Evolutionary conservation across 805 yeast species (phyloP).

Genomic region (Suhomyces prunicola): DNA sequence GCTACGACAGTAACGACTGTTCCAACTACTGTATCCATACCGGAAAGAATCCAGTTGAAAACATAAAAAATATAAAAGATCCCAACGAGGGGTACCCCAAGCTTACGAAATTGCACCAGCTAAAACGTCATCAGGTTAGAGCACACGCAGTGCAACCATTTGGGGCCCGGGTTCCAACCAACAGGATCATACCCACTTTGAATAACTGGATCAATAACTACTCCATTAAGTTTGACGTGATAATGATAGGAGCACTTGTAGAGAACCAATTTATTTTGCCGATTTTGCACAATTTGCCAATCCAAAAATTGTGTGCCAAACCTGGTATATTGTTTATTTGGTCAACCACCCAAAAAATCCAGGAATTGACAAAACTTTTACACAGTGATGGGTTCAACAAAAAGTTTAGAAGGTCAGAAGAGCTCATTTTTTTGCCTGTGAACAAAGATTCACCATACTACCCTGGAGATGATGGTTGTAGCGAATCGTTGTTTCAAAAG

Average conservation of each 20-base stretch:
- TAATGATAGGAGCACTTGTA: conserved; percentile 85
- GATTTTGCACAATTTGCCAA: conserved; percentile 60
- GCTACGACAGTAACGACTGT: conserved; percentile 60
- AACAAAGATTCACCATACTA: conserved; percentile 61
- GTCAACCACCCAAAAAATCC: conserved; percentile 75
- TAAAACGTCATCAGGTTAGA: conserved; percentile 58
- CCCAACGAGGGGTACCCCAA: conserved; percentile 87
- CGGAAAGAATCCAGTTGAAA: conserved; percentile 57
- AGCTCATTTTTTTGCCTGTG: conserved; percentile 76
- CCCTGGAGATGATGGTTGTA: conserved; percentile 48
- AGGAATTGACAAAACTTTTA: conserved; percentile 55
- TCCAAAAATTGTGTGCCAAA: conserved; percentile 69
- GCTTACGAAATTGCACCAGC: conserved; percentile 59
- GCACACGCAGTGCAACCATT: conserved; percentile 58
- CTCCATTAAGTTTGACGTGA: conserved; percentile 73
- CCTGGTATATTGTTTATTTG: conserved; percentile 87
- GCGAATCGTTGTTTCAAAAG: conserved; percentile 48
- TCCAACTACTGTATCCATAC: conserved; percentile 65
- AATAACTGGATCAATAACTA: conserved; percentile 59
- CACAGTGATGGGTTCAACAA: conserved; percentile 49
- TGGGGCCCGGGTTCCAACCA: conserved; percentile 56
- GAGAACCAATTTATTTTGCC: conserved; percentile 70
- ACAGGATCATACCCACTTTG: conserved; percentile 55
- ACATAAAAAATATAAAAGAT: conserved; percentile 60
- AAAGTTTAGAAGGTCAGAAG: conserved; percentile 85